Conservation (phyloP, 495 filamentous ascomycete genomes). For the Neurospora sp. region DNA sequence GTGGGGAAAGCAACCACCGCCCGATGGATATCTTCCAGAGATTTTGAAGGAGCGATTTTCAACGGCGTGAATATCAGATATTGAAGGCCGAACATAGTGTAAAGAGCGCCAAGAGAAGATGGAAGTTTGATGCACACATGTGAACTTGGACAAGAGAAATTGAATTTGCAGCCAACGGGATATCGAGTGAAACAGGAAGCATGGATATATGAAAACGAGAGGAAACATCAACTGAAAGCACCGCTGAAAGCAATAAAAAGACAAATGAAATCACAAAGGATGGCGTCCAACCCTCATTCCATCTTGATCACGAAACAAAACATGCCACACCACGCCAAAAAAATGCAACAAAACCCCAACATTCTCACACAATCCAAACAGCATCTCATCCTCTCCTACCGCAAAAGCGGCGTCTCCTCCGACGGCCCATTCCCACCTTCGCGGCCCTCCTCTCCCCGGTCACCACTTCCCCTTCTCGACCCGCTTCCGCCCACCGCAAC, state of each 20-base stretch:
- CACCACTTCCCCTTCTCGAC: not conserved
- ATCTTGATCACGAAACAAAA: not conserved
- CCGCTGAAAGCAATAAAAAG: not conserved
- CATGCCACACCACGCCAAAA: not conserved
- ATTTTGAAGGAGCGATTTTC: no score
- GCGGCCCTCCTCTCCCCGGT: constrained; percentile 1
- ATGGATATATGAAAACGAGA: not conserved
- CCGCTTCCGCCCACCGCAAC: constrained; percentile 17
- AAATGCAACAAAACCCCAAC: not conserved
- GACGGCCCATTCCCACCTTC: not conserved
- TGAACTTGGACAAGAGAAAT: not conserved
- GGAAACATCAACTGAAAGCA: not conserved
- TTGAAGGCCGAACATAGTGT: not conserved
- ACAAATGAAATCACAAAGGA: not conserved
- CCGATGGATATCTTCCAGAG: no score
- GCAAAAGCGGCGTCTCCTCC: constrained; percentile 24
- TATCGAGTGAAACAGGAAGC: not conserved
- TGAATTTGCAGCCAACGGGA: not conserved
- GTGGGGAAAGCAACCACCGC: no score
- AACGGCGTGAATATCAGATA: no score
- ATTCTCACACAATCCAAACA: not conserved
- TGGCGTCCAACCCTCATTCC: not conserved
- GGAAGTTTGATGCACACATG: not conserved
- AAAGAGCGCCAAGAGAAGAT: no score
- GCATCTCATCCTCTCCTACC: constrained; percentile 1